These are phyloP conservation scores for Barnettozyma sp. DNA, from an alignment of 805 yeast species.

Conservation along the genomic window DNA sequence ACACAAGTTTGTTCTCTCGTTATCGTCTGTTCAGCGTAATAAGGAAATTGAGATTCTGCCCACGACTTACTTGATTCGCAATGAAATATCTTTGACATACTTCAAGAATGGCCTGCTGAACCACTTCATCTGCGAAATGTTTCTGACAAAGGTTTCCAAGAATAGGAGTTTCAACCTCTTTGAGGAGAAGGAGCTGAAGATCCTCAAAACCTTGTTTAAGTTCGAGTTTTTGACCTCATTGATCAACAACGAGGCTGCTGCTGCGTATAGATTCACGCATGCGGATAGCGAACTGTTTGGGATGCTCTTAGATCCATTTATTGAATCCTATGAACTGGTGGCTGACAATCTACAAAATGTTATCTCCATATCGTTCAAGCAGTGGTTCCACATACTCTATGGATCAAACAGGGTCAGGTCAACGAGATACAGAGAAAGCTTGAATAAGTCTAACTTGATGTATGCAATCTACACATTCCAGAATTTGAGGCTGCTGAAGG, in stretches of 20 bases:
- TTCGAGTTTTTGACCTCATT: constrained; percentile 18
- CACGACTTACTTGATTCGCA: constrained; percentile 9
- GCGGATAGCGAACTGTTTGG: constrained; percentile 9
- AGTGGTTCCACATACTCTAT: constrained; percentile 21
- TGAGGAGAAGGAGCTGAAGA: constrained; percentile 3
- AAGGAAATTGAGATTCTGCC: constrained; percentile 7
- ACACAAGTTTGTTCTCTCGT: constrained; percentile 11
- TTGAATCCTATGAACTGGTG: constrained; percentile 21
- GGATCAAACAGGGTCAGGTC: constrained; percentile 8
- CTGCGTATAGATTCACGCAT: neutral
- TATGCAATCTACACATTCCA: constrained; percentile 20
- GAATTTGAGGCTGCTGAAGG: constrained; percentile 13
- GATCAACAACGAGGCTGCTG: constrained; percentile 7
- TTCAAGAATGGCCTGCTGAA: constrained; percentile 20
- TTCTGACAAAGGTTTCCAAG: constrained; percentile 8
- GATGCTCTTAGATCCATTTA: constrained; percentile 17
- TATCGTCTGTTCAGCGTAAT: neutral
- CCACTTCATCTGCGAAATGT: constrained; percentile 17
- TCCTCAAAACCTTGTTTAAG: constrained; percentile 10
- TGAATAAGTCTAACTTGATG: constrained; percentile 21
- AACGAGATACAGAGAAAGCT: constrained; percentile 16
- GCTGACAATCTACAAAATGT: constrained; percentile 14
- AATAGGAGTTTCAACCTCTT: neutral
- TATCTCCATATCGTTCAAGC: constrained; percentile 12
- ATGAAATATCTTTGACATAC: constrained; percentile 19